These are phyloP conservation scores for Pseudocercospora fijiensis DNA, from an alignment of 2,329 filamentous ascomycete genomes.

Conservation along the genomic window DNA sequence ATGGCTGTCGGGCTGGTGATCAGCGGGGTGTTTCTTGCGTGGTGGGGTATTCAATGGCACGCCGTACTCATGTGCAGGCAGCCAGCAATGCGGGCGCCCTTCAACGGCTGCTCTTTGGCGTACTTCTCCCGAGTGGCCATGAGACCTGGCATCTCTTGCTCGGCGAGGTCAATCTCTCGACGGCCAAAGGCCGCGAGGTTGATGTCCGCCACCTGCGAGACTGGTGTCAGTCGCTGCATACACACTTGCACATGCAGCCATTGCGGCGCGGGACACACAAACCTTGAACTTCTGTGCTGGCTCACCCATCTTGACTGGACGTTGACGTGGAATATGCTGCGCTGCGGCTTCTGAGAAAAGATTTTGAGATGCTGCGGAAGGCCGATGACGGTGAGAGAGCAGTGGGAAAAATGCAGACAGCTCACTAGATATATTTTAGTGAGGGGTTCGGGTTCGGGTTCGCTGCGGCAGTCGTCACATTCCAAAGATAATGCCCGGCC, in stretches of 20 bases:
- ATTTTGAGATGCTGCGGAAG: conserved; percentile 18
- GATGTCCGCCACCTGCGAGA: conserved; percentile 76
- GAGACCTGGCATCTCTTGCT: conserved; percentile 90
- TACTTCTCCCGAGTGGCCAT: conserved; percentile 95
- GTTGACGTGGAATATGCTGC: conserved; percentile 27
- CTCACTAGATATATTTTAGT: not conserved
- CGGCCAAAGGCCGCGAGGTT: conserved; percentile 95
- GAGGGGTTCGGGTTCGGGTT: not conserved
- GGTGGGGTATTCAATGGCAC: not conserved
- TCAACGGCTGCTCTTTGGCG: conserved; percentile 85
- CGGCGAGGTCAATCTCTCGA: conserved; percentile 97
- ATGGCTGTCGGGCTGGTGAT: conserved; percentile 60
- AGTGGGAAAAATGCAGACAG: conserved; percentile 21
- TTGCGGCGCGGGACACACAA: not conserved
- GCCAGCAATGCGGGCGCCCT: conserved; percentile 92
- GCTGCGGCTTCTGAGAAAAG: conserved; percentile 16
- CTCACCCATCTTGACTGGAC: conserved; percentile 60
- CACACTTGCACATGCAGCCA: not conserved
- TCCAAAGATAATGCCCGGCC: not conserved
- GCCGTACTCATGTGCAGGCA: conserved; percentile 91
- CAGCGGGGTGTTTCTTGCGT: conserved; percentile 13
- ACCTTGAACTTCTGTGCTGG: conserved; percentile 89
- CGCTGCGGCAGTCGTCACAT: not conserved
- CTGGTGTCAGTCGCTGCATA: conserved; percentile 3
- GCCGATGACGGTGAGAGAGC: conserved; percentile 21